Percentiles rank a stretch among this genome's conserved stretches.
Conservation (phyloP, 192 early-diverging fungal genomes). For the Coemansia sp. region DNA sequence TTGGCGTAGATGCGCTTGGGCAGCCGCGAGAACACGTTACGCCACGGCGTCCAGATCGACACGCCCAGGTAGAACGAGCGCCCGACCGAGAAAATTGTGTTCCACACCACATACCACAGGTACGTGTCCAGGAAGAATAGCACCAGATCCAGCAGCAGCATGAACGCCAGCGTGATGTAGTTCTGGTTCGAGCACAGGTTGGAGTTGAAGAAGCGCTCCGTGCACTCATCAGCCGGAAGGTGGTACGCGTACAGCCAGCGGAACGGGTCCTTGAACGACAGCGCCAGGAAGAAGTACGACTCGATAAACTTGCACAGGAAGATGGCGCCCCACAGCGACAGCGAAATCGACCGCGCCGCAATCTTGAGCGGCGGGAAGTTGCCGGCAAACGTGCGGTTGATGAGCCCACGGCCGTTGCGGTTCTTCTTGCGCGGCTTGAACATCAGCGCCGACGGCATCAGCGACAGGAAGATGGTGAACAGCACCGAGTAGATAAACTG, state of each 20-base stretch:
- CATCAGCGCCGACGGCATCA: constrained; percentile 62
- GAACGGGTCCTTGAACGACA: constrained; percentile 74
- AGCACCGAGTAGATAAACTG: constrained; percentile 68
- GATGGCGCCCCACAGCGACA: constrained; percentile 65
- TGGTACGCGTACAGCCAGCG: constrained; percentile 58
- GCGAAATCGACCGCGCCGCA: constrained; percentile 64
- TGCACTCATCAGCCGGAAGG: constrained; percentile 54
- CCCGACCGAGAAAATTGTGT: constrained; percentile 72
- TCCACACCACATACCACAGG: constrained; percentile 86
- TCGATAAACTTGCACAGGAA: constrained; percentile 75
- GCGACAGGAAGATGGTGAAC: constrained; percentile 61
- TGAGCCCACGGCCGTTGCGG: constrained; percentile 50
- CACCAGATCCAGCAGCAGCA: constrained; percentile 69
- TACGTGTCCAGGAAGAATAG: constrained; percentile 85
- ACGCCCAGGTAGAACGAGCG: constrained; percentile 73
- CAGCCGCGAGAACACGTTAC: constrained; percentile 70
- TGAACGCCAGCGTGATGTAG: constrained; percentile 63
- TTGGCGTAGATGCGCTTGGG: constrained; percentile 79
- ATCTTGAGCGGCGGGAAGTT: constrained; percentile 68
- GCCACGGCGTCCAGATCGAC: constrained; percentile 79
- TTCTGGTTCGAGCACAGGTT: constrained; percentile 65
- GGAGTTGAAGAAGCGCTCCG: constrained; percentile 55
- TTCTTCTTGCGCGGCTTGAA: constrained; percentile 58
- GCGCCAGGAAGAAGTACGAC: constrained; percentile 78
- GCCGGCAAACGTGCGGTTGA: constrained; percentile 66